Evolutionary conservation across 805 yeast species (phyloP).

Genomic region (baker's yeast (Saccharomyces cerevisiae)): DNA sequence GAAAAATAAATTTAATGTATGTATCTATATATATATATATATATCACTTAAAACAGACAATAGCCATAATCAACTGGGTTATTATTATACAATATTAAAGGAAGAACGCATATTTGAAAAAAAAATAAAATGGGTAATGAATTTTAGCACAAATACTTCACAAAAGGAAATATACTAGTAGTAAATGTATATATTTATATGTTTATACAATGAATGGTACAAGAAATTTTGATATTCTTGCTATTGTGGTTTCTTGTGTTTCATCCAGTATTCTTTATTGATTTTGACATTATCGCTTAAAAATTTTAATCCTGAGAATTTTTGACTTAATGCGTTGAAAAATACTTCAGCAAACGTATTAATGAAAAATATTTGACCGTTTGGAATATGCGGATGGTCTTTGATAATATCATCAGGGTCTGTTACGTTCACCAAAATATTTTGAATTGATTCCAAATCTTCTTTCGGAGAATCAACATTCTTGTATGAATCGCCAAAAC

Average conservation of each 20-base stretch:
- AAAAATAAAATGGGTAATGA: background rate
- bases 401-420: conserved; percentile 35
- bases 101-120: background rate
- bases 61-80: background rate
- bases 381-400: conserved; percentile 44
- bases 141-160: background rate
- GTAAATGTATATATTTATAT: conserved; percentile 1
- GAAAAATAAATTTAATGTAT: no score
- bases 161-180: background rate
- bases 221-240: background rate
- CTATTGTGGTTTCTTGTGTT: conserved; percentile 1
- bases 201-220: background rate
- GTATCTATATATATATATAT: no score
- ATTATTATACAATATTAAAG: background rate
- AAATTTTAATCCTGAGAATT: conserved; percentile 54
- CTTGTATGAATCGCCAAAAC: conserved; percentile 2
- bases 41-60: no score
- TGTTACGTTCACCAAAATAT: conserved; percentile 1
- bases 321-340: conserved; percentile 54
- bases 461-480: conserved; percentile 4
- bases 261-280: conserved; percentile 51
- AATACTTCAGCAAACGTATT: conserved; percentile 71
- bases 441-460: conserved; percentile 2
- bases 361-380: conserved; percentile 78
- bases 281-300: conserved; percentile 44